Evolutionary conservation across 2,329 filamentous ascomycete genomes (phyloP), one percentile per base, ranked within the genome.

Genomic region (Alternaria panax): DNA sequence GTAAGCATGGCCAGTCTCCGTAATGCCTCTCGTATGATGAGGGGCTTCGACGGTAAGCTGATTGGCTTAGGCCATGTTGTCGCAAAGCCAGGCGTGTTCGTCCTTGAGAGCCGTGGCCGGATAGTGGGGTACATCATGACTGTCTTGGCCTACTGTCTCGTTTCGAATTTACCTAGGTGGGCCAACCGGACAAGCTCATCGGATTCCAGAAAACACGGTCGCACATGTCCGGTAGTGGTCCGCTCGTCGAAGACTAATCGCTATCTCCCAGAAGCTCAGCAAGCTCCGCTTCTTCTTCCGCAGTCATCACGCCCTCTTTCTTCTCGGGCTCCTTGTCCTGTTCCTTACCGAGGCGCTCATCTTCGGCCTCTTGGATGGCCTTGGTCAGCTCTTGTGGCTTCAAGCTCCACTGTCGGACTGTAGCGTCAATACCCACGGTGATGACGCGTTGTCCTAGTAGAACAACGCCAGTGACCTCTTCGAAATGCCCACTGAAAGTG

Each of bases 261-360:
- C 86, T 84, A 63, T 92, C 89, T 57, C 89, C 92, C 92, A 99
- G 92, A 75, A 99, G 80, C 65, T 93, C 95, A 14, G 92, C 93
- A 65, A 99, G 82, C 78, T 98, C 95, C 5, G 91, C 90, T 78
- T 98, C 94, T 77, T 99, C 95, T 69, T 98, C 94, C 12, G 87
- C 90, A 5, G 93, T 97, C 78, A 97, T 81, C 72, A 88, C 61
- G 38, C 81, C 75, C 6, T 83, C 81, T 54, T 85, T 84, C 52
- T 80, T 80, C 63, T 75, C 75, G 64, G 79, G 80, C 32, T 78
- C 77, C 54, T 66, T 73, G 58, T 81, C 77, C 28, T 82, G 78
- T 52, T 80, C 78, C 51, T 81, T 74, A 51, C 83, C 82, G 43
- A 82, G 79, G 51, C 82, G 78, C 57, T 81, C 80, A 43, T 81